These are phyloP conservation scores for Sporodiniella umbellata DNA, from an alignment of 371 early-diverging fungal species.

Conservation along the genomic window DNA sequence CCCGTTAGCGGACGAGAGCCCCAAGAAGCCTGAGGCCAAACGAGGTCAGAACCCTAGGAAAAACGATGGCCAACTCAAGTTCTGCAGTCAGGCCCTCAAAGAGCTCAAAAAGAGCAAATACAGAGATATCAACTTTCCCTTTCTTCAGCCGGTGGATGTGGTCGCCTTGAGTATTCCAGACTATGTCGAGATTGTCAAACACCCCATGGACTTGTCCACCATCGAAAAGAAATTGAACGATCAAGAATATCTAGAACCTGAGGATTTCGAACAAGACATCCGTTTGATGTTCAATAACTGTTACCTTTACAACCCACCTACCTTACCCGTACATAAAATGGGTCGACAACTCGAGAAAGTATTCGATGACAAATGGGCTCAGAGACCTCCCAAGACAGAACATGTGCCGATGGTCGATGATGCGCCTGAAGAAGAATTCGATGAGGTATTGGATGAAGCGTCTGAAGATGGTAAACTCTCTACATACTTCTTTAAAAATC, in stretches of 20 bases:
- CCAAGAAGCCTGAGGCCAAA: constrained; percentile 73
- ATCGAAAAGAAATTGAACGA: constrained; percentile 82
- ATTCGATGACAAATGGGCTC: constrained; percentile 86
- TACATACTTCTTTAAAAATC: not conserved
- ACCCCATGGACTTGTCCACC: constrained; percentile 98
- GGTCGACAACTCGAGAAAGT: constrained; percentile 76
- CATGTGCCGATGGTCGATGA: constrained; percentile 11
- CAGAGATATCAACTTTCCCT: constrained; percentile 72
- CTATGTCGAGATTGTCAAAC: constrained; percentile 89
- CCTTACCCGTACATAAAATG: constrained; percentile 84
- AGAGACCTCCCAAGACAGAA: constrained; percentile 45
- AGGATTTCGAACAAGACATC: constrained; percentile 84
- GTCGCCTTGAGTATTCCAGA: constrained; percentile 90
- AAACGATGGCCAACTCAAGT: constrained; percentile 64
- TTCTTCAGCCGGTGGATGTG: constrained; percentile 92
- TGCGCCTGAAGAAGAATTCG: constrained; percentile 7
- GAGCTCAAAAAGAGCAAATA: constrained; percentile 81
- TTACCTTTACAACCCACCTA: constrained; percentile 89
- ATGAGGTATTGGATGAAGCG: constrained; percentile 23
- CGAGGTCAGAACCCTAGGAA: constrained; percentile 59
- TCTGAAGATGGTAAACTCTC: constrained; percentile 41
- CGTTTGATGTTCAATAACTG: constrained; percentile 93
- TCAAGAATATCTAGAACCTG: constrained; percentile 68
- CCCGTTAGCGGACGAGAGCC: constrained; percentile 45
- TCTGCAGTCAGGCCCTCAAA: constrained; percentile 64